A percentile compares a stretch with the other conserved stretches of the same genome.
phyloP scores from a whole-genome alignment of 139 green algal genomes.

The Choricystis sp. region DNA sequence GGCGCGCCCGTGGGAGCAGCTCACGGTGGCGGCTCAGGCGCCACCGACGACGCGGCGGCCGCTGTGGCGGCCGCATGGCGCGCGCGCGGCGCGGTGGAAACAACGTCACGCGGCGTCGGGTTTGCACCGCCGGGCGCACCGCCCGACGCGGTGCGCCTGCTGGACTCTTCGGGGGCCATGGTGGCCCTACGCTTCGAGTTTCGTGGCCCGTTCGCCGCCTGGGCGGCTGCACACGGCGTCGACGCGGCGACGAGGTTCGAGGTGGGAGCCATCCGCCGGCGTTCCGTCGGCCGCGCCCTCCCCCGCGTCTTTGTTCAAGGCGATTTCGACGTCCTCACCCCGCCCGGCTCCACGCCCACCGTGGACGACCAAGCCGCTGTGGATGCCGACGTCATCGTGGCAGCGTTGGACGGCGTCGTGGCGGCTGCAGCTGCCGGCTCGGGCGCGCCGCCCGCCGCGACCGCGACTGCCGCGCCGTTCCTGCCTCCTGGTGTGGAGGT shows the following conservation, averaged over 20 bases:
- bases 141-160: neutral
- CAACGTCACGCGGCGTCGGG: neutral
- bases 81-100: neutral
- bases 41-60: no score
- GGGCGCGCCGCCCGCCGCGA: no score
- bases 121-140: neutral
- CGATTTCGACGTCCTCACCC: conserved; percentile 51
- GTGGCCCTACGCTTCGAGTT: conserved; percentile 45
- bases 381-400: conserved; percentile 27
- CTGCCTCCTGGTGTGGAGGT: neutral
- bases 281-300: conserved; percentile 16
- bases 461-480: no score
- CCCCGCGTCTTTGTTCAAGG: conserved; percentile 39
- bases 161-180: neutral
- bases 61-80: neutral
- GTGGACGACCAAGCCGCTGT: conserved; percentile 2
- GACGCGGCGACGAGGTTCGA: neutral
- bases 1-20: no score
- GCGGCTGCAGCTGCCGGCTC: no score
- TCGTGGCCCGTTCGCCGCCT: conserved; percentile 41
- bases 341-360: conserved; percentile 16
- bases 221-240: conserved; percentile 19
- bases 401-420: conserved; percentile 1
- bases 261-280: conserved; percentile 12
- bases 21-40: no score